Conservation (phyloP, 2,329 filamentous ascomycete species). For the Gliomastix tumulicola region DNA sequence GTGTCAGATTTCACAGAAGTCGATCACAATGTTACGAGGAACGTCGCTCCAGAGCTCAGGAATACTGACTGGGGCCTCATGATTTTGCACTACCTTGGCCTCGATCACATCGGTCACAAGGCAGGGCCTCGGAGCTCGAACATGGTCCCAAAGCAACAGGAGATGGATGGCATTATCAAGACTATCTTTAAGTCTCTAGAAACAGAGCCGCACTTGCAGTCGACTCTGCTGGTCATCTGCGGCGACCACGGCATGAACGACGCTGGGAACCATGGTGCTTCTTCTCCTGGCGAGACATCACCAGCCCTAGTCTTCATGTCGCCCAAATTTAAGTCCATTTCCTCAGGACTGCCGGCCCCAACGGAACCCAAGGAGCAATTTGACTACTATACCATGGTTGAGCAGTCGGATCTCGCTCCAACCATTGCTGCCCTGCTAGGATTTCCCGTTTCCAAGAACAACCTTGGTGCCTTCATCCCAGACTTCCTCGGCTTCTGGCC, state of each 20-base stretch:
- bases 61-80: slow-evolving; percentile 84
- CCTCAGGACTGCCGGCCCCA: slow-evolving; percentile 39
- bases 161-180: slow-evolving; percentile 83
- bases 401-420: slow-evolving; percentile 90
- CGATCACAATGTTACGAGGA: slow-evolving; percentile 92
- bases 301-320: slow-evolving; percentile 88
- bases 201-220: slow-evolving; percentile 60
- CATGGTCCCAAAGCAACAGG: slow-evolving; percentile 86
- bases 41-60: slow-evolving; percentile 69
- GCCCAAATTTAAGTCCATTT: slow-evolving; percentile 63
- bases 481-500: slow-evolving; percentile 74
- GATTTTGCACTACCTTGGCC: slow-evolving; percentile 89
- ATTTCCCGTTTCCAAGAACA: slow-evolving; percentile 84
- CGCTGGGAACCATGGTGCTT: slow-evolving; percentile 92
- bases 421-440: slow-evolving; percentile 82
- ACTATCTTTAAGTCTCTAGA: slow-evolving; percentile 72
- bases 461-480: slow-evolving; percentile 76
- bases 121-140: slow-evolving; percentile 80
- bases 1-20: slow-evolving; percentile 98
- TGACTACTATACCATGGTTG: slow-evolving; percentile 75
- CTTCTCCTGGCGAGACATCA: slow-evolving; percentile 88
- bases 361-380: slow-evolving; percentile 60
- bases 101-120: slow-evolving; percentile 98
- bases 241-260: slow-evolving; percentile 99
- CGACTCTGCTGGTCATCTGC: slow-evolving; percentile 76